These are phyloP conservation scores for Aristolochia fimbriata DNA, from an alignment of 164 flowering plant genomes.

Conservation along the genomic window DNA sequence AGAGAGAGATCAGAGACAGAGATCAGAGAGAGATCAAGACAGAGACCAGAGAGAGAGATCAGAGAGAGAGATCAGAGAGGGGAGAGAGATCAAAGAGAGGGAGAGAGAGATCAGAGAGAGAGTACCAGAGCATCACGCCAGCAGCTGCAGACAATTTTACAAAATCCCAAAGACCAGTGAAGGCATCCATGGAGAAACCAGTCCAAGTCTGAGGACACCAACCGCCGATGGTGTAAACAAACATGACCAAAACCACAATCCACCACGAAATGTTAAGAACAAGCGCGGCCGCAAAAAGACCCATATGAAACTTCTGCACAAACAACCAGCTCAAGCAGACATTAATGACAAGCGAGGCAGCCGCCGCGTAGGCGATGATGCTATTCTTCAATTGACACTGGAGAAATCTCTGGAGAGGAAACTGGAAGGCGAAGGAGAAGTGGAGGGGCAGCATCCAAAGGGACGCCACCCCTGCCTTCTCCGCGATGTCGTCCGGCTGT, in stretches of 20 bases:
- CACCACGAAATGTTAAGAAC: conserved; percentile 44
- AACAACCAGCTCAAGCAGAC: conserved; percentile 31
- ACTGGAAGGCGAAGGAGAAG: conserved; percentile 36
- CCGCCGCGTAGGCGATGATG: conserved; percentile 30
- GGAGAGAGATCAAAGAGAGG: too few species aligned
- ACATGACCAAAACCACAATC: conserved; percentile 23
- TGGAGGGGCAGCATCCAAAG: conserved; percentile 38
- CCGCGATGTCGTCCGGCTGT: conserved; percentile 51
- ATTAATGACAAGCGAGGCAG: conserved; percentile 24
- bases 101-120: conserved; percentile 1
- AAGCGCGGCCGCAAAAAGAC: conserved; percentile 31
- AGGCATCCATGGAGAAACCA: conserved; percentile 39
- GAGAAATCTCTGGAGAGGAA: conserved; percentile 40
- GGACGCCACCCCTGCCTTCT: conserved; percentile 36
- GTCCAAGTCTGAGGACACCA: conserved; percentile 46
- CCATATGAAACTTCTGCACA: conserved; percentile 21
- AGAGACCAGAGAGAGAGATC: too few species aligned
- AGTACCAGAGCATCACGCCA: conserved; percentile 46
- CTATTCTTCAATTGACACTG: conserved; percentile 43
- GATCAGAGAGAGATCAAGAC: too few species aligned
- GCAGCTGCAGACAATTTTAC: conserved; percentile 37
- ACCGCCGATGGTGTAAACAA: conserved; percentile 26
- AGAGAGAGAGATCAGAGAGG: too few species aligned
- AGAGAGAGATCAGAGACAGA: too few species aligned
- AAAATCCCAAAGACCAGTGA: conserved; percentile 39